These are phyloP conservation scores for Fusarium sulawesiense DNA, from an alignment of 2,329 filamentous ascomycete species.

Conservation along the genomic window DNA sequence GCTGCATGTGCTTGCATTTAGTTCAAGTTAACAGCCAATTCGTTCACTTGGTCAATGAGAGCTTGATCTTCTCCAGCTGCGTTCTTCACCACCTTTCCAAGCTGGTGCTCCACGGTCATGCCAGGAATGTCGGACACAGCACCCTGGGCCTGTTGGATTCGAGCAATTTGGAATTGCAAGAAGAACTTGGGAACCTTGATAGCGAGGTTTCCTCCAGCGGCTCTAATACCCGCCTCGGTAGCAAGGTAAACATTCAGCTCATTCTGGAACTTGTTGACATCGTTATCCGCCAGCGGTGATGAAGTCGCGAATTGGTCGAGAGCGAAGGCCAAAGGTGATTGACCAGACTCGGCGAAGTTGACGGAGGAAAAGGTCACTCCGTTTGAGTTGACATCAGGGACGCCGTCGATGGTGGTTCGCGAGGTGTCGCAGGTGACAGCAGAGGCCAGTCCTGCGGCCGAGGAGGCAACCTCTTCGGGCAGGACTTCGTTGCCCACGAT, in stretches of 20 bases:
- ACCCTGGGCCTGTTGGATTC: slow-evolving; percentile 70
- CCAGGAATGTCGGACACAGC: slow-evolving; percentile 63
- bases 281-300: slow-evolving; percentile 58
- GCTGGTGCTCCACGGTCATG: slow-evolving; percentile 66
- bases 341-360: slow-evolving; percentile 64
- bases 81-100: slow-evolving; percentile 68
- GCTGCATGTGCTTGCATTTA: slow-evolving; percentile 17
- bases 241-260: slow-evolving; percentile 67
- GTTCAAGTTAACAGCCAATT: slow-evolving; percentile 48
- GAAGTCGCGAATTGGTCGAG: slow-evolving; percentile 65
- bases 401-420: slow-evolving; percentile 61
- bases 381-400: slow-evolving; percentile 68
- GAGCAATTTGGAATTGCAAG: slow-evolving; percentile 67
- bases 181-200: slow-evolving; percentile 75
- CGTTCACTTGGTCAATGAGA: slow-evolving; percentile 65
- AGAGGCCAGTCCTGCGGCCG: slow-evolving; percentile 55
- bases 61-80: slow-evolving; percentile 60
- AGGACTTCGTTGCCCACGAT: slow-evolving; percentile 62
- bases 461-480: slow-evolving; percentile 61
- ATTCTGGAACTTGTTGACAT: slow-evolving; percentile 65
- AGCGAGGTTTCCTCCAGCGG: slow-evolving; percentile 62
- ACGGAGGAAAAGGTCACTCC: slow-evolving; percentile 63
- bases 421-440: slow-evolving; percentile 62
- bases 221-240: slow-evolving; percentile 69
- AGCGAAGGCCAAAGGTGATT: slow-evolving; percentile 65